These are phyloP conservation scores for Neopestalotiopsis clavispora DNA, from an alignment of 2,329 filamentous ascomycete genomes.

Conservation along the genomic window DNA sequence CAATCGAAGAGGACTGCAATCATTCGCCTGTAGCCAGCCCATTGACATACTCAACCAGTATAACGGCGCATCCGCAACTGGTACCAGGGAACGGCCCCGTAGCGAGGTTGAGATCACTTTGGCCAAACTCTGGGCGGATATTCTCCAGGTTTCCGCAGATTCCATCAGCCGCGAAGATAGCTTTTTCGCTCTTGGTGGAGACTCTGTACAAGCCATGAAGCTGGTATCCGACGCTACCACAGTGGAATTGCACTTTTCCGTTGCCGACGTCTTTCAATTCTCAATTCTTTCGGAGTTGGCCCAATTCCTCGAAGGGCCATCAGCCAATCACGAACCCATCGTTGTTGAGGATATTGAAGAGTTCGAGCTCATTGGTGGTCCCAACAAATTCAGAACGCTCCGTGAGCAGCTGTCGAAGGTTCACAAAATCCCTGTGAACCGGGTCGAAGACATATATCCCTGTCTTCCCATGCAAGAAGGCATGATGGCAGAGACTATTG, in stretches of 20 bases:
- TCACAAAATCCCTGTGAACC: constrained; percentile 9
- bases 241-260: constrained; percentile 9
- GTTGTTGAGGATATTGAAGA: constrained; percentile 9
- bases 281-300: constrained; percentile 12
- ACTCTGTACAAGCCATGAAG: constrained; percentile 10
- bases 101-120: constrained; percentile 11
- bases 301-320: constrained; percentile 8
- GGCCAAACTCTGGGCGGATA: constrained; percentile 13
- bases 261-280: constrained; percentile 16
- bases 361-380: constrained; percentile 16
- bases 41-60: constrained; percentile 15
- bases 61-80: constrained; percentile 7
- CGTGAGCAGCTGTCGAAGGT: constrained; percentile 15
- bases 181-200: constrained; percentile 12
- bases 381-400: constrained; percentile 10
- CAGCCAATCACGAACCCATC: not conserved
- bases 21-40: not conserved
- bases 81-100: constrained; percentile 3
- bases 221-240: not conserved
- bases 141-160: constrained; percentile 10
- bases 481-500: constrained; percentile 14
- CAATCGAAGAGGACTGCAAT: constrained; percentile 14
- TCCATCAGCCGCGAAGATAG: constrained; percentile 9
- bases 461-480: constrained; percentile 16
- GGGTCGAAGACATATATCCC: constrained; percentile 15